Evolutionary conservation across 768 basidiomycete genomes (phyloP).

Genomic region (Termitomyces sp.): DNA sequence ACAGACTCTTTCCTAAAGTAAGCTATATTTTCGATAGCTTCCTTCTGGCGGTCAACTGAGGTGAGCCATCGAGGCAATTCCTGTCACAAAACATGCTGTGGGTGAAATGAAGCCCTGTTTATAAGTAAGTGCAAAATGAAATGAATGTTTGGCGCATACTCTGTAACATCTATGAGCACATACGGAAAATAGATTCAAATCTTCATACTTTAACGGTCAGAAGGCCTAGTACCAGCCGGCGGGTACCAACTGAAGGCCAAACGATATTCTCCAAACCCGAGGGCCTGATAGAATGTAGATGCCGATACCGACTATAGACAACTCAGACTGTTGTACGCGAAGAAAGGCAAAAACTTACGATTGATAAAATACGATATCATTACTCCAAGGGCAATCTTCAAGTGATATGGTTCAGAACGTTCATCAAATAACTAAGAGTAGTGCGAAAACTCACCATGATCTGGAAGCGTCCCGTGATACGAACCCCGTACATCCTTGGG

Average conservation of each 20-base stretch:
- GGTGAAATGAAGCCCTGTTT: no score
- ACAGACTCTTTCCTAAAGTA: constrained; percentile 52
- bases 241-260: constrained; percentile 79
- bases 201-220: constrained; percentile 54
- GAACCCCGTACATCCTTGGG: constrained; percentile 82
- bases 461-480: constrained; percentile 85
- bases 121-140: no score
- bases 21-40: constrained; percentile 59
- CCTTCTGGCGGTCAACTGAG: constrained; percentile 50
- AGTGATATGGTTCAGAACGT: neutral
- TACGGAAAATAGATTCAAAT: constrained; percentile 8
- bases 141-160: no score
- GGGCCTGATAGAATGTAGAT: constrained; percentile 45
- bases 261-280: constrained; percentile 67
- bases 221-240: constrained; percentile 67
- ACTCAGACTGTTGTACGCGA: neutral
- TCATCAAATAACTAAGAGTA: neutral
- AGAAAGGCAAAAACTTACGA: constrained; percentile 39
- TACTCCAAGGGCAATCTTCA: constrained; percentile 70
- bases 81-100: constrained; percentile 23
- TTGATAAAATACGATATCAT: constrained; percentile 87
- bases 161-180: no score
- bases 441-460: constrained; percentile 52
- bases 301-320: constrained; percentile 52
- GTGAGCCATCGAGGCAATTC: constrained; percentile 82